Conservation (phyloP, 176 grass and related monocot genomes). For the Eremochloa ophiuroides region DNA sequence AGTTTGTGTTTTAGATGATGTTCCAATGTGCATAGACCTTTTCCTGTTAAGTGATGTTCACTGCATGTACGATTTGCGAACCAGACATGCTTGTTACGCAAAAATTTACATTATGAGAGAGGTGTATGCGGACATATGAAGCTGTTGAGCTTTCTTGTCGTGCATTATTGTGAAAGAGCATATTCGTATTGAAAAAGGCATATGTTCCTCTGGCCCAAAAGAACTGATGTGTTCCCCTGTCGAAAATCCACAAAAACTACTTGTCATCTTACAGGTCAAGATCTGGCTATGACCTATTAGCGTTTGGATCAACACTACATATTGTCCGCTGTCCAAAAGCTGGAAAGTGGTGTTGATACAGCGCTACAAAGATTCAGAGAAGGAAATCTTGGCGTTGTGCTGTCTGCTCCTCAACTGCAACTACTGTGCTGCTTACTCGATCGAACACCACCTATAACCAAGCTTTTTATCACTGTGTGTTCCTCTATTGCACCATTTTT, state of each 20-base stretch:
- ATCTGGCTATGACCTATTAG: background rate
- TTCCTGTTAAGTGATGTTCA: background rate
- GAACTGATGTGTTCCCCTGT: background rate
- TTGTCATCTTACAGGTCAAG: background rate
- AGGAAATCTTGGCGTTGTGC: background rate
- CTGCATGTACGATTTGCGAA: background rate
- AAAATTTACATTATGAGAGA: background rate
- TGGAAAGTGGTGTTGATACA: no score
- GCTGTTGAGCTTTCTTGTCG: background rate
- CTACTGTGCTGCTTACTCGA: background rate
- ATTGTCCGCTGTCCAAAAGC: background rate
- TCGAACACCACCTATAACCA: background rate
- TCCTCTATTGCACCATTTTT: no score
- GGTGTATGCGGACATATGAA: background rate
- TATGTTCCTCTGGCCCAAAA: background rate
- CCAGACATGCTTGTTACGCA: background rate
- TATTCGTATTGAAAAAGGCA: background rate
- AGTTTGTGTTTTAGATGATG: constrained; percentile 7
- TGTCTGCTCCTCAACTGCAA: background rate
- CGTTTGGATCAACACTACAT: background rate
- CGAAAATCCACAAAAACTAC: background rate
- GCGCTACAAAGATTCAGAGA: no score
- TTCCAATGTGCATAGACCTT: constrained; percentile 17
- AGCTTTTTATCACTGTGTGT: background rate
- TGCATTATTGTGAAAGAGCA: background rate